phyloP scores from a whole-genome alignment of 306 rosid genomes.

The Potentilla sterilis region DNA sequence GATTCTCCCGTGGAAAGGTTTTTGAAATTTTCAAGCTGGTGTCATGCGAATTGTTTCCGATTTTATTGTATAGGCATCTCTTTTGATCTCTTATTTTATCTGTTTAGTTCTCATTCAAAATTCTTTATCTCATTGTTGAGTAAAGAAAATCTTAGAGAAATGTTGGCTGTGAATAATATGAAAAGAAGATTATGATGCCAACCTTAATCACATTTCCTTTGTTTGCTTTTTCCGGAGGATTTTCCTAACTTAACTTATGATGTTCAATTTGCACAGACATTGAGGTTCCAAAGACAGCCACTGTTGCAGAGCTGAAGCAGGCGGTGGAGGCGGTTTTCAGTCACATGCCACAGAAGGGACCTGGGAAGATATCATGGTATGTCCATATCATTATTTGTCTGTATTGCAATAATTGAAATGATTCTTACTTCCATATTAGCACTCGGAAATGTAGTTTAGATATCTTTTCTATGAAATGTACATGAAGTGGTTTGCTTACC shows the following conservation, averaged over 20 bases:
- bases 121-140: conserved; percentile 9
- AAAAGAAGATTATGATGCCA: neutral
- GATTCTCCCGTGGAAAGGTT: neutral
- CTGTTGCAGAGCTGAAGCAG: conserved; percentile 58
- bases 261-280: conserved; percentile 48
- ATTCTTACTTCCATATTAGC: neutral
- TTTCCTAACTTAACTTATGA: conserved; percentile 17
- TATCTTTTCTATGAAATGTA: conserved; percentile 4
- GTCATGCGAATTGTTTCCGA: neutral
- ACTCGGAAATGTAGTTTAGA: neutral
- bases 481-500: neutral
- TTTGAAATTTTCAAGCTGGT: neutral
- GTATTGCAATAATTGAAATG: neutral
- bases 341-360: conserved; percentile 70
- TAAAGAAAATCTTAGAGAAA: neutral
- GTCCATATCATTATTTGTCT: conserved; percentile 10
- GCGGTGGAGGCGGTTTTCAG: conserved; percentile 68
- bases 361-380: conserved; percentile 79
- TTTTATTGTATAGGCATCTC: neutral
- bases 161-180: neutral
- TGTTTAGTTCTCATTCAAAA: no score
- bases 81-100: neutral
- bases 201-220: neutral
- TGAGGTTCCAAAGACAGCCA: conserved; percentile 60
- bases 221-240: neutral